Evolutionary conservation across 192 early-diverging fungal genomes (phyloP), one percentile per base, ranked within the genome.

Genomic region (Diversispora eburnea): DNA sequence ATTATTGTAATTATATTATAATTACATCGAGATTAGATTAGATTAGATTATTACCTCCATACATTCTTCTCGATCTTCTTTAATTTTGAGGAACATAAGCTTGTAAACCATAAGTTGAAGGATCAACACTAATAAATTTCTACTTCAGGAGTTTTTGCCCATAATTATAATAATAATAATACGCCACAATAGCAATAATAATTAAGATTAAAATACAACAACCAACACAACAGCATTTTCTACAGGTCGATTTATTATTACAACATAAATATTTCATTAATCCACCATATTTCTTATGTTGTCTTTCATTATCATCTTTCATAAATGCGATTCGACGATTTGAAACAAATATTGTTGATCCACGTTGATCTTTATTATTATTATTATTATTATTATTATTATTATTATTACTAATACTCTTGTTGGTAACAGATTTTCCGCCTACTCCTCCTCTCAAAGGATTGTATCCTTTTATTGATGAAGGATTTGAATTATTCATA

Each of bases 51-150:
- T 33, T 33, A 59, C 86, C 77, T 88, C 86, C 66, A 86, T 88
- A 65, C 86, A 86, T 63, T 88, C 88, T 77, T 83, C 84, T 52
- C 84, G 86, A 22, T 89, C 85, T 55, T 82, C 80, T 57, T 82
- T 88, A 60, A 89, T 79, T 59, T 85, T 59, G 59, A 3, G 8
- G n/a, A 17, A 60, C 58, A 61, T 72, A 72, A 20, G 55, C 3
- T 5, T 6, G 57, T 17, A 48, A 7, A 33, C 45, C 57, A 46
- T 60, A 33, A 4, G 70, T 57, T 2, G 70, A 47, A 13, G 43
- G 43, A 25, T 3, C 47, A 22, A 61, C 55, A 4, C 58, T 57
- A 42, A 72, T 25, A 33, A 72, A 72, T 20, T 33, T 72, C 57
- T 17, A 72, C 57, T 46, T 19, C 7, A 19, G 70, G 70, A 5